Percentiles rank a stretch among this genome's conserved stretches.
Evolutionary conservation across 345 rosid species (phyloP).

Genomic region (Excoecaria agallocha): DNA sequence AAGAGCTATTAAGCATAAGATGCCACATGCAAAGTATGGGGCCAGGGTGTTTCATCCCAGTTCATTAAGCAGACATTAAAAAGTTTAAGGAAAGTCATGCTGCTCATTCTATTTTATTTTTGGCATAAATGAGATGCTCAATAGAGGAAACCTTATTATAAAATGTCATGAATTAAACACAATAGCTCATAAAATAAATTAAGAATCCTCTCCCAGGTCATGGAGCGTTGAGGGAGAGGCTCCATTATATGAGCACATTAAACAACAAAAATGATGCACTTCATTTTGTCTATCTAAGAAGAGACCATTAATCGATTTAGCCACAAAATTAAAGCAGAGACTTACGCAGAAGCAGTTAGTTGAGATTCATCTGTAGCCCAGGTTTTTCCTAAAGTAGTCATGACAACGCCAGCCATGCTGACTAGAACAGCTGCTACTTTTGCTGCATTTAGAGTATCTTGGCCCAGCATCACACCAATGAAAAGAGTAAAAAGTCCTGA

Average conservation of each 20-base stretch:
- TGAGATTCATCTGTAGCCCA: conserved; percentile 92
- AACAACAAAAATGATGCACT: not conserved
- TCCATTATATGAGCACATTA: not conserved
- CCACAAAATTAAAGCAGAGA: not conserved
- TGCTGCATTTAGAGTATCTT: conserved; percentile 77
- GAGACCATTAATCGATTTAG: not conserved
- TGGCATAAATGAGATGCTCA: too few species aligned
- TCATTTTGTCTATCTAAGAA: not conserved
- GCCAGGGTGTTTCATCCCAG: too few species aligned
- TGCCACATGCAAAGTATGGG: not conserved
- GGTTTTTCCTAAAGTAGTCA: conserved; percentile 95
- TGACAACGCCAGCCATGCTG: conserved; percentile 93
- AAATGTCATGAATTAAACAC: not conserved
- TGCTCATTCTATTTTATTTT: not conserved
- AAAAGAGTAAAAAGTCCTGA: conserved; percentile 98
- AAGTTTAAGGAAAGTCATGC: not conserved
- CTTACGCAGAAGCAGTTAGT: conserved; percentile 60
- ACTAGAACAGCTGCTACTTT: conserved; percentile 90
- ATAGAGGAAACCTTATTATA: too few species aligned
- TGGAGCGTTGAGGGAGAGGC: not conserved
- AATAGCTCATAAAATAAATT: too few species aligned
- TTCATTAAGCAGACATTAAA: not conserved
- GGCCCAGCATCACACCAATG: conserved; percentile 82
- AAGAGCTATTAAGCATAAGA: conserved; percentile 17
- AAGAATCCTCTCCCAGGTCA: not conserved